Evolutionary conservation across 345 rosid genomes (phyloP).

Genomic region (Hibiscus trionum): DNA sequence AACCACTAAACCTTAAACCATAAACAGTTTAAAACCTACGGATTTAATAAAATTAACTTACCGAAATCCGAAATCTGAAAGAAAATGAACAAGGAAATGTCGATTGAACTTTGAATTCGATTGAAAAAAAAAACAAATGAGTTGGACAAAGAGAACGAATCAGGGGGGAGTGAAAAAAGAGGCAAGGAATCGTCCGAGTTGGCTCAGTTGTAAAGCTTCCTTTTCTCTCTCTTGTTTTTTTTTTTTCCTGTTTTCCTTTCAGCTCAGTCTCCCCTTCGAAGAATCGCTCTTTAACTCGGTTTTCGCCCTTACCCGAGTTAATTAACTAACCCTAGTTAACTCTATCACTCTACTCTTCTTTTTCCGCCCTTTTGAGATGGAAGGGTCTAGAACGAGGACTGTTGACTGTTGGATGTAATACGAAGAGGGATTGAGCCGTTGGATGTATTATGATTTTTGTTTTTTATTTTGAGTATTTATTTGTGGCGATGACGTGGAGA

Average conservation of each 20-base stretch:
- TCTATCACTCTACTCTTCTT: not conserved
- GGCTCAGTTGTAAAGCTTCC: slow-evolving; percentile 17
- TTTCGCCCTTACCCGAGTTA: slow-evolving; percentile 11
- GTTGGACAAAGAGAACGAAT: not conserved
- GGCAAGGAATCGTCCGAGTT: slow-evolving; percentile 20
- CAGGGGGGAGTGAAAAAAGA: not conserved
- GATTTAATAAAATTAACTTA: slow-evolving; percentile 15
- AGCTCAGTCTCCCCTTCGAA: not conserved
- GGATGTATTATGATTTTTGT: slow-evolving; percentile 2
- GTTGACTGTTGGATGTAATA: slow-evolving; percentile 39
- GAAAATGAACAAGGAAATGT: not conserved
- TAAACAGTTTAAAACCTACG: not conserved
- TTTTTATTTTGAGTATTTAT: not conserved
- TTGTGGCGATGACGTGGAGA: slow-evolving; percentile 32
- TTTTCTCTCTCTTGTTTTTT: not conserved
- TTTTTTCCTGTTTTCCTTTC: not conserved
- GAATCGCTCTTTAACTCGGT: slow-evolving; percentile 19
- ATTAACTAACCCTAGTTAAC: slow-evolving; percentile 29
- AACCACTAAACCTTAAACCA: not conserved
- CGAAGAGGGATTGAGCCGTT: slow-evolving; percentile 20
- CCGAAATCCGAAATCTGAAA: slow-evolving; percentile 34
- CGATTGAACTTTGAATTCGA: not conserved
- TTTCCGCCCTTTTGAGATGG: slow-evolving; percentile 19
- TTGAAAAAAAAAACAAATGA: not conserved
- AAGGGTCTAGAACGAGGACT: slow-evolving; percentile 55